phyloP scores from a whole-genome alignment of 1,284 basidiomycete species.

The Pterulicium gracile region DNA sequence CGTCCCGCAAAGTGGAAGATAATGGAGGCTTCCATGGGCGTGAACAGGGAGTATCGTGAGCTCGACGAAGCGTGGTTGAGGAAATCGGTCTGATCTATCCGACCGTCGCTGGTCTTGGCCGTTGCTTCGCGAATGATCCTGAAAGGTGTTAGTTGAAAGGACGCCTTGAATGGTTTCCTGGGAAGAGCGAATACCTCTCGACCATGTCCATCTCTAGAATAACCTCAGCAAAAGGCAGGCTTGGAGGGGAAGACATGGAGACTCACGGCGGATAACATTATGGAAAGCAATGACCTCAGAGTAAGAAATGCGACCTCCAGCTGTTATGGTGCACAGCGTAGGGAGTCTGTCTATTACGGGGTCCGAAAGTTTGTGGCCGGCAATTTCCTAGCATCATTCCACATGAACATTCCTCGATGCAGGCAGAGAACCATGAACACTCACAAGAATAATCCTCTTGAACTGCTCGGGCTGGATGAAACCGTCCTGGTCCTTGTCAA shows the following conservation, averaged over 20 bases:
- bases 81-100: constrained; percentile 80
- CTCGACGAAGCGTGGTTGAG: constrained; percentile 61
- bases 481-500: constrained; percentile 83
- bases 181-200: constrained; percentile 48
- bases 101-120: constrained; percentile 84
- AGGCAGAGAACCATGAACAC: constrained; percentile 14
- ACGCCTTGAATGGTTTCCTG: not conserved
- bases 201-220: constrained; percentile 88
- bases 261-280: constrained; percentile 78
- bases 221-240: constrained; percentile 6
- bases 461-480: constrained; percentile 90
- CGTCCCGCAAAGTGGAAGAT: constrained; percentile 93
- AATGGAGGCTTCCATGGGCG: constrained; percentile 92
- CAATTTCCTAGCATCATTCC: constrained; percentile 58
- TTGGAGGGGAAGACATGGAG: constrained; percentile 6
- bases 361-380: constrained; percentile 91
- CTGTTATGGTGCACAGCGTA: constrained; percentile 77
- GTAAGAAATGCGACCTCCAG: constrained; percentile 85
- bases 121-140: constrained; percentile 81
- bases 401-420: not conserved
- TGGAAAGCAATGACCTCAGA: constrained; percentile 94
- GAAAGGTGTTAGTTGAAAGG: too few species aligned
- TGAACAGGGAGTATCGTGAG: constrained; percentile 87
- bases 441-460: constrained; percentile 82
- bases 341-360: constrained; percentile 83